Percentiles rank a stretch among this genome's conserved stretches.
These are phyloP conservation scores for Circinella umbellata DNA, from an alignment of 371 early-diverging fungal species.

Conservation along the genomic window DNA sequence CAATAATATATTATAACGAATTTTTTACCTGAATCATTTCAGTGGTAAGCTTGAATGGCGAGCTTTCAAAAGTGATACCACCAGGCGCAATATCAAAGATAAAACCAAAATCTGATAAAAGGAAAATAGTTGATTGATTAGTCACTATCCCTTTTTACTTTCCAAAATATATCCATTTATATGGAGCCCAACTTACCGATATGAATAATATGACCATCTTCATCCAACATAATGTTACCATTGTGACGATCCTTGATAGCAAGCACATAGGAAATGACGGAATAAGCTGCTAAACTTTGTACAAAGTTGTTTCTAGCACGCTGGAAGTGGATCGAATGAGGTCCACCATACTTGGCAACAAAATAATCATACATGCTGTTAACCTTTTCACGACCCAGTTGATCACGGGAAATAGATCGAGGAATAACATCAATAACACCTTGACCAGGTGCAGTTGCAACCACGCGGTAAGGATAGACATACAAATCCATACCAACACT, in stretches of 20 bases:
- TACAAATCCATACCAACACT: conserved; percentile 94
- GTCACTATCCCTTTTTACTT: background rate
- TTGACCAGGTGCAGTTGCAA: conserved; percentile 97
- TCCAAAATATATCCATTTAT: background rate
- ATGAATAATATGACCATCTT: conserved; percentile 97
- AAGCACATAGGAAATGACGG: conserved; percentile 94
- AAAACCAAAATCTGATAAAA: conserved; percentile 94
- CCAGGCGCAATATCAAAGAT: conserved; percentile 99
- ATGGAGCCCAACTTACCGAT: conserved; percentile 67
- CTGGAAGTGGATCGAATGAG: conserved; percentile 89
- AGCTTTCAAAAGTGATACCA: conserved; percentile 96
- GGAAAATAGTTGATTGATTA: background rate
- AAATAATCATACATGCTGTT: conserved; percentile 97
- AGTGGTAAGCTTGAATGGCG: conserved; percentile 98
- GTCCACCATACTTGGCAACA: conserved; percentile 93
- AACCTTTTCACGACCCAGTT: conserved; percentile 98
- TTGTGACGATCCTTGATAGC: conserved; percentile 99
- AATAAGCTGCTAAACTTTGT: conserved; percentile 96
- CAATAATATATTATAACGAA: no score
- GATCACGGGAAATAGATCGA: conserved; percentile 96
- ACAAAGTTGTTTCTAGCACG: conserved; percentile 96
- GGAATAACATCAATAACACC: conserved; percentile 99
- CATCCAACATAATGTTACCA: conserved; percentile 99
- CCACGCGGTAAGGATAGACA: conserved; percentile 97
- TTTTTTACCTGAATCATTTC: conserved; percentile 86